Percentiles rank a stretch among this genome's conserved stretches.
phyloP scores from a whole-genome alignment of 2,329 filamentous ascomycete genomes.

The Sclerotinia nivalis region DNA sequence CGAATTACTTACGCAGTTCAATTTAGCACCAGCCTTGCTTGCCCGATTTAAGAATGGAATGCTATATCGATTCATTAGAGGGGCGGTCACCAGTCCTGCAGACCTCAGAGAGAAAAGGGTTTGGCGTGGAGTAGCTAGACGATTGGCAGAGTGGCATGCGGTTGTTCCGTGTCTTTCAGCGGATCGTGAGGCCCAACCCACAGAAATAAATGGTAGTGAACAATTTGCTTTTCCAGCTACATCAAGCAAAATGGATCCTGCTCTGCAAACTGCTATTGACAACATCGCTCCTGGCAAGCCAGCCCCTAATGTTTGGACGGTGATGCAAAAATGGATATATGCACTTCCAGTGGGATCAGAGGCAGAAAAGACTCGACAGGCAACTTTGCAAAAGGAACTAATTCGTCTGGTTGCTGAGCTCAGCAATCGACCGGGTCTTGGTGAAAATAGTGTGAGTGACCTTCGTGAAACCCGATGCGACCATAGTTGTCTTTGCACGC shows the following conservation, averaged over 20 bases:
- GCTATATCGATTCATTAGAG: slow-evolving; percentile 87
- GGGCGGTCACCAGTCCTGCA: slow-evolving; percentile 74
- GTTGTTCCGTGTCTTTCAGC: slow-evolving; percentile 58
- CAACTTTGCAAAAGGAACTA: slow-evolving; percentile 72
- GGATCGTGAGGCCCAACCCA: slow-evolving; percentile 32
- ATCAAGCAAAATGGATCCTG: slow-evolving; percentile 41
- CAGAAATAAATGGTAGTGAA: slow-evolving; percentile 45
- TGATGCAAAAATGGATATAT: slow-evolving; percentile 93
- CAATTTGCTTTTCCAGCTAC: slow-evolving; percentile 35
- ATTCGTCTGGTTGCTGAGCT: slow-evolving; percentile 68
- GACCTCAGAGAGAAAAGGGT: slow-evolving; percentile 76
- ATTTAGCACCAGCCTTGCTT: slow-evolving; percentile 81
- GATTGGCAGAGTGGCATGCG: slow-evolving; percentile 93
- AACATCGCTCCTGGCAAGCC: slow-evolving; percentile 65
- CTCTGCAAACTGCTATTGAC: slow-evolving; percentile 49
- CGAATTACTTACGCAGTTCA: slow-evolving; percentile 79
- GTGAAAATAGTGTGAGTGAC: slow-evolving; percentile 66
- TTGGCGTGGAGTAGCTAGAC: slow-evolving; percentile 79
- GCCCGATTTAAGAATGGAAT: slow-evolving; percentile 95
- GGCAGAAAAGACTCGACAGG: slow-evolving; percentile 66
- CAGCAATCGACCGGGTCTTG: slow-evolving; percentile 75
- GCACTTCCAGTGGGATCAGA: slow-evolving; percentile 76
- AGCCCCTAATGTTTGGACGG: slow-evolving; percentile 88
- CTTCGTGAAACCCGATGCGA: slow-evolving; percentile 23
- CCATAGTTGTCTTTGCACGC: slow-evolving; percentile 10